Percentiles rank a stretch among this genome's conserved stretches.
Evolutionary conservation across 768 basidiomycete genomes (phyloP).

Genomic region (Symmetrospora coprosmae): DNA sequence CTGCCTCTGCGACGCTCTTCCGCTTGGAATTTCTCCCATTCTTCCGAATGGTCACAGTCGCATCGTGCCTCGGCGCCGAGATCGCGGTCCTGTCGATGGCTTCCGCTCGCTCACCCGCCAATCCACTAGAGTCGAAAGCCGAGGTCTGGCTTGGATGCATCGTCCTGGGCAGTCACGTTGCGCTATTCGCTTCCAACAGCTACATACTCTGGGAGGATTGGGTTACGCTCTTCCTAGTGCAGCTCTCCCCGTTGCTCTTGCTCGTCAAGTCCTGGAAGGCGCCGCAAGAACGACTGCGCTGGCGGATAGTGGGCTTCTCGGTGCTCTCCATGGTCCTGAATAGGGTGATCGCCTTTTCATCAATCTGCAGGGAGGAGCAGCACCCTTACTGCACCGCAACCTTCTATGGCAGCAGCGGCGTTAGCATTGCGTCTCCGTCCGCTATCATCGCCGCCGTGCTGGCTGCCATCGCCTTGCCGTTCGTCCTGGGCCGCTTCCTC

Average conservation of each 20-base stretch:
- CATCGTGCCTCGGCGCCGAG: conserved; percentile 4
- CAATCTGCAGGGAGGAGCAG: conserved; percentile 89
- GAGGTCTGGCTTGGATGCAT: conserved; percentile 14
- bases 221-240: conserved; percentile 57
- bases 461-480: conserved; percentile 48
- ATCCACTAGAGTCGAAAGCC: neutral
- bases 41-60: neutral
- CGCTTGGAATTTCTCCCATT: neutral
- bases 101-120: neutral
- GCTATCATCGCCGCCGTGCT: conserved; percentile 47
- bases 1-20: neutral
- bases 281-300: conserved; percentile 53
- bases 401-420: conserved; percentile 46
- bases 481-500: conserved; percentile 47
- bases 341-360: conserved; percentile 64
- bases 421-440: conserved; percentile 14
- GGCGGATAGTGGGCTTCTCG: conserved; percentile 61
- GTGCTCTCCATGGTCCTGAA: conserved; percentile 52
- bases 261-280: conserved; percentile 53
- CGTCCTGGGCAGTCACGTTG: conserved; percentile 49
- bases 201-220: conserved; percentile 97
- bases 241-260: conserved; percentile 47
- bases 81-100: conserved; percentile 5
- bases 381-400: conserved; percentile 76
- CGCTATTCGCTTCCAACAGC: conserved; percentile 79